Percentiles rank a stretch among this genome's conserved stretches.
Conservation (phyloP, 1,284 basidiomycete genomes). For the Papiliotrema fonsecae region DNA sequence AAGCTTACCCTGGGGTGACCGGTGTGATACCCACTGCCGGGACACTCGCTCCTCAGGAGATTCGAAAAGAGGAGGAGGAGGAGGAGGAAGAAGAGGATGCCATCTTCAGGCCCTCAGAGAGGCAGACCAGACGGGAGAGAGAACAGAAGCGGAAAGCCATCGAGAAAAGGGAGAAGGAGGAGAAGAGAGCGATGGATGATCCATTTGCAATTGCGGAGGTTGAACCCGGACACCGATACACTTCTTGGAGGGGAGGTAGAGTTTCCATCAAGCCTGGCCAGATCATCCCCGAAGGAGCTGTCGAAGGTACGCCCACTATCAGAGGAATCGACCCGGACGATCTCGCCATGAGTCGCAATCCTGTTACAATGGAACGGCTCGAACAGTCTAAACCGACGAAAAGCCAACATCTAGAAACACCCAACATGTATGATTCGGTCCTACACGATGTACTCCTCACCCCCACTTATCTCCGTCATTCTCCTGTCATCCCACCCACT, state of each 20-base stretch:
- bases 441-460: slow-evolving; percentile 37
- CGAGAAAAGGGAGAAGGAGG: slow-evolving; percentile 4
- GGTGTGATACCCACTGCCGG: slow-evolving; percentile 2
- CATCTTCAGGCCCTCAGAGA: neutral
- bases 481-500: slow-evolving; percentile 11
- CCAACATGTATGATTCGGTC: slow-evolving; percentile 29
- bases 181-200: slow-evolving; percentile 10
- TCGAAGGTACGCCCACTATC: slow-evolving; percentile 5
- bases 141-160: neutral
- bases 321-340: neutral
- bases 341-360: neutral
- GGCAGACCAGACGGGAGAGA: too few species aligned
- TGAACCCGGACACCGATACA: slow-evolving; percentile 28
- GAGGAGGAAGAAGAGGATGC: neutral
- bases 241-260: slow-evolving; percentile 32
- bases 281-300: slow-evolving; percentile 19
- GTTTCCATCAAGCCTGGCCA: slow-evolving; percentile 32
- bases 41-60: neutral
- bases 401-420: neutral
- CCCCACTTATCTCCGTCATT: slow-evolving; percentile 26
- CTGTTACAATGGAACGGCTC: too few species aligned
- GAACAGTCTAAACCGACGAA: too few species aligned
- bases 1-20: slow-evolving; percentile 9
- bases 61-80: neutral
- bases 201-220: slow-evolving; percentile 28